Evolutionary conservation across 2,329 filamentous ascomycete species (phyloP).

Genomic region (Epicoccum sorghinum): DNA sequence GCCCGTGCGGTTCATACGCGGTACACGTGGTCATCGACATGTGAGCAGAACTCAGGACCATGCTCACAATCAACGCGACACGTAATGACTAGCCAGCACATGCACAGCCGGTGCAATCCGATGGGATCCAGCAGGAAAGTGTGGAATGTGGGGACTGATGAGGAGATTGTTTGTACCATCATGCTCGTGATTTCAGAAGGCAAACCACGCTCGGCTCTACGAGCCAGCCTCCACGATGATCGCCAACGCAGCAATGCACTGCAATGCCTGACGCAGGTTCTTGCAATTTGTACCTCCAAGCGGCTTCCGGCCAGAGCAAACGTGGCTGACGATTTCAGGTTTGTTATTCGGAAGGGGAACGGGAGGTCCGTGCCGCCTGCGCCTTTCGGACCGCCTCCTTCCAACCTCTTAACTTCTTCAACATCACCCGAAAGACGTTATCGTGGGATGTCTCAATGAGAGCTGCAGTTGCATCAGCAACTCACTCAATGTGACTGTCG

Average conservation of each 20-base stretch:
- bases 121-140: background rate
- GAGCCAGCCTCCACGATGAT: conserved; percentile 4
- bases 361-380: conserved; percentile 1
- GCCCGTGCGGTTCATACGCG: too few species aligned
- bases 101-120: background rate
- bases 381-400: conserved; percentile 1
- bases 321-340: conserved; percentile 4
- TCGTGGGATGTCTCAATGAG: conserved; percentile 1
- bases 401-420: conserved; percentile 6
- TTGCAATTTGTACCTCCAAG: conserved; percentile 1
- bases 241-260: background rate
- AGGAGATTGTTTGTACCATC: background rate
- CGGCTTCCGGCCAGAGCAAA: background rate
- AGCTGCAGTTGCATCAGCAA: background rate
- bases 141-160: background rate
- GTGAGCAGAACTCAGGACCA: too few species aligned
- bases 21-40: too few species aligned
- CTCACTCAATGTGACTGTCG: background rate
- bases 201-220: background rate
- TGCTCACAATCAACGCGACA: too few species aligned
- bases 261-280: conserved; percentile 10
- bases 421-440: conserved; percentile 9
- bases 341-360: background rate
- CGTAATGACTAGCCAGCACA: too few species aligned
- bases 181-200: background rate